Conservation (phyloP, 2,329 filamentous ascomycete species). For the Hypoxylon sp. region DNA sequence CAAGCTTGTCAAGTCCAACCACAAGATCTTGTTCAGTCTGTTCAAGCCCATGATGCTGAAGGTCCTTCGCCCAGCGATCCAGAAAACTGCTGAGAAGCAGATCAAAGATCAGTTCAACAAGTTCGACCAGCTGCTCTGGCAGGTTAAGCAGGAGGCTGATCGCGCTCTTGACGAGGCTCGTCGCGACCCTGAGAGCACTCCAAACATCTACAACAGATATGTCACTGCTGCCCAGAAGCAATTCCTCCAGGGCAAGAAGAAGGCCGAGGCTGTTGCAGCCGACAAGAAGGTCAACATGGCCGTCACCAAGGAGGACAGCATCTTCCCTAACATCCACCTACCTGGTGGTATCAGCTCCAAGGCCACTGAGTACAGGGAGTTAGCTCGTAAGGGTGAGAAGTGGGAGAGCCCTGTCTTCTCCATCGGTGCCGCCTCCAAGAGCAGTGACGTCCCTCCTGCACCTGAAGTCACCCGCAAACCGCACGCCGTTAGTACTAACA, state of each 20-base stretch:
- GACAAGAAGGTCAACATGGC: slow-evolving; percentile 85
- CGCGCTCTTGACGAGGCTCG: slow-evolving; percentile 74
- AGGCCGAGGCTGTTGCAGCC: slow-evolving; percentile 71
- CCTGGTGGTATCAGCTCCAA: slow-evolving; percentile 92
- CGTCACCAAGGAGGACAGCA: slow-evolving; percentile 88
- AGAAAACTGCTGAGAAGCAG: slow-evolving; percentile 89
- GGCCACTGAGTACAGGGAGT: slow-evolving; percentile 91
- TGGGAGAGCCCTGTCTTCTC: slow-evolving; percentile 97
- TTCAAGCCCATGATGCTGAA: slow-evolving; percentile 90
- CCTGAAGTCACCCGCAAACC: slow-evolving; percentile 64
- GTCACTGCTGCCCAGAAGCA: slow-evolving; percentile 79
- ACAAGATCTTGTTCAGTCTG: slow-evolving; percentile 88
- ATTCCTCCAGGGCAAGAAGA: slow-evolving; percentile 80
- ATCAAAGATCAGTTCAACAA: slow-evolving; percentile 86
- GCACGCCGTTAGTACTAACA: slow-evolving; percentile 45
- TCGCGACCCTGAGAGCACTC: slow-evolving; percentile 76
- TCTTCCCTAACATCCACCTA: slow-evolving; percentile 87
- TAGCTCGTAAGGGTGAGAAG: slow-evolving; percentile 87
- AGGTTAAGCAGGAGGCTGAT: slow-evolving; percentile 86
- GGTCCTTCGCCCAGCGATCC: slow-evolving; percentile 83
- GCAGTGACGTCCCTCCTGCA: slow-evolving; percentile 75
- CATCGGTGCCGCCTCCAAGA: slow-evolving; percentile 81
- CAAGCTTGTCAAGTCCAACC: slow-evolving; percentile 93
- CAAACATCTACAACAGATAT: slow-evolving; percentile 91
- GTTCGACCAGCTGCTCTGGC: slow-evolving; percentile 78